These are phyloP conservation scores for Corchorus capsularis DNA, from an alignment of 345 rosid species.

Conservation along the genomic window DNA sequence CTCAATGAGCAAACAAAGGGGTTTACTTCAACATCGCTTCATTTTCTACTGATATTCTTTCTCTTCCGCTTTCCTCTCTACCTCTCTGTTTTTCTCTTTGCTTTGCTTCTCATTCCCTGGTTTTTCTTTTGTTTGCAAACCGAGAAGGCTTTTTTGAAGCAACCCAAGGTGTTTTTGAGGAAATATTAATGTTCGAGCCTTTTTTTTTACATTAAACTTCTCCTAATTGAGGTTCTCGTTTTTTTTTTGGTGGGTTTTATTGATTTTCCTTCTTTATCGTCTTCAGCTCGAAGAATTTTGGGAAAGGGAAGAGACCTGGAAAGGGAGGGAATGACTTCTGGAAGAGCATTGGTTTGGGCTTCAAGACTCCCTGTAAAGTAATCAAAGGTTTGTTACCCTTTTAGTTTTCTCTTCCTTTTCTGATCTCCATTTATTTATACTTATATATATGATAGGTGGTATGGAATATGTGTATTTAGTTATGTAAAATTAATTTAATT, in stretches of 20 bases:
- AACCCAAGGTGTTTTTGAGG: slow-evolving; percentile 65
- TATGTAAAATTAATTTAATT: not conserved
- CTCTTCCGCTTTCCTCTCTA: no score
- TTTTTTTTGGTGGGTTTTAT: not conserved
- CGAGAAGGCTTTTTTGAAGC: slow-evolving; percentile 67
- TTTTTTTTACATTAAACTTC: not conserved
- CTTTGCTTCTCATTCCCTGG: not conserved
- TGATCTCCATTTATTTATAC: not conserved
- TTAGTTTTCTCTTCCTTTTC: no score
- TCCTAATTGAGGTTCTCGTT: not conserved
- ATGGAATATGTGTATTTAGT: not conserved
- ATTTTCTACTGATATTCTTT: not conserved
- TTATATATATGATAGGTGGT: not conserved
- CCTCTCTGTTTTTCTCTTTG: not conserved
- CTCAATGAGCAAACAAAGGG: no score
- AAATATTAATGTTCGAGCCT: not conserved
- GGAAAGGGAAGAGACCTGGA: slow-evolving; percentile 90
- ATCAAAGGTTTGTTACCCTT: slow-evolving; percentile 54
- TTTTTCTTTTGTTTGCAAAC: slow-evolving; percentile 33
- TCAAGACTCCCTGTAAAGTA: slow-evolving; percentile 94
- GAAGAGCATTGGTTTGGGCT: slow-evolving; percentile 87
- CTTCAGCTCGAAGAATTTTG: slow-evolving; percentile 73
- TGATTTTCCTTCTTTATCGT: not conserved
- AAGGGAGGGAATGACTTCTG: slow-evolving; percentile 90
- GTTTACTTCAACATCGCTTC: not conserved